Percentiles rank a stretch among this genome's conserved stretches.
phyloP scores from a whole-genome alignment of 2,329 filamentous ascomycete genomes.

The Phialemonium atrogriseum region DNA sequence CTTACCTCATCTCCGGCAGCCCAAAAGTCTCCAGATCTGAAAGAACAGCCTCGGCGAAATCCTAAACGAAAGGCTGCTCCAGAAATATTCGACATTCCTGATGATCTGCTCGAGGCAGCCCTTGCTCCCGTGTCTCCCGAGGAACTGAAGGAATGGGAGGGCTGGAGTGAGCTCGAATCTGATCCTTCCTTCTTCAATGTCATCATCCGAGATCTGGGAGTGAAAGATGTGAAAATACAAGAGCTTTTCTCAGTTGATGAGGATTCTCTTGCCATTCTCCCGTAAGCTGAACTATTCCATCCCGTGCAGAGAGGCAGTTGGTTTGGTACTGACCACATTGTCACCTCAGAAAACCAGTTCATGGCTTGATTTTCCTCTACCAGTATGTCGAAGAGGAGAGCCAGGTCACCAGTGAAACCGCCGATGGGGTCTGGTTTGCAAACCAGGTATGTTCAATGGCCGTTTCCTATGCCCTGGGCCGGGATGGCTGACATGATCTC shows the following conservation, averaged over 20 bases:
- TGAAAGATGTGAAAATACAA: slow-evolving; percentile 62
- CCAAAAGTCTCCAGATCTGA: background rate
- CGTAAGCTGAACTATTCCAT: slow-evolving; percentile 34
- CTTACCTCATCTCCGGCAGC: background rate
- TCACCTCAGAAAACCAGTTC: slow-evolving; percentile 54
- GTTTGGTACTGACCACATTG: background rate
- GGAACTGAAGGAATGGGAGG: slow-evolving; percentile 56
- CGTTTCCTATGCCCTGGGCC: background rate
- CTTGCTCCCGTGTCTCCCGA: slow-evolving; percentile 38
- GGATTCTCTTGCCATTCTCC: slow-evolving; percentile 51
- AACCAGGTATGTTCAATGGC: slow-evolving; percentile 57
- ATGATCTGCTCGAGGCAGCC: slow-evolving; percentile 35
- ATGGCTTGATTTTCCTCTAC: slow-evolving; percentile 86
- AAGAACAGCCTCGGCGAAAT: slow-evolving; percentile 7
- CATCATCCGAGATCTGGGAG: slow-evolving; percentile 72
- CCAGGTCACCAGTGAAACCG: slow-evolving; percentile 43
- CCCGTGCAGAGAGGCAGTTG: background rate
- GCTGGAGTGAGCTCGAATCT: slow-evolving; percentile 81
- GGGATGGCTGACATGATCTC: slow-evolving; percentile 6
- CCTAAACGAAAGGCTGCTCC: slow-evolving; percentile 14
- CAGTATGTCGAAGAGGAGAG: slow-evolving; percentile 52
- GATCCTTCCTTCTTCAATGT: slow-evolving; percentile 83
- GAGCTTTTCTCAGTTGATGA: slow-evolving; percentile 71
- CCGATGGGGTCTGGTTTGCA: slow-evolving; percentile 76
- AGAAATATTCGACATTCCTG: slow-evolving; percentile 21